Percentiles rank a stretch among this genome's conserved stretches.
Evolutionary conservation across 2,329 filamentous ascomycete species (phyloP).

Genomic region (Verticillium nubilum): DNA sequence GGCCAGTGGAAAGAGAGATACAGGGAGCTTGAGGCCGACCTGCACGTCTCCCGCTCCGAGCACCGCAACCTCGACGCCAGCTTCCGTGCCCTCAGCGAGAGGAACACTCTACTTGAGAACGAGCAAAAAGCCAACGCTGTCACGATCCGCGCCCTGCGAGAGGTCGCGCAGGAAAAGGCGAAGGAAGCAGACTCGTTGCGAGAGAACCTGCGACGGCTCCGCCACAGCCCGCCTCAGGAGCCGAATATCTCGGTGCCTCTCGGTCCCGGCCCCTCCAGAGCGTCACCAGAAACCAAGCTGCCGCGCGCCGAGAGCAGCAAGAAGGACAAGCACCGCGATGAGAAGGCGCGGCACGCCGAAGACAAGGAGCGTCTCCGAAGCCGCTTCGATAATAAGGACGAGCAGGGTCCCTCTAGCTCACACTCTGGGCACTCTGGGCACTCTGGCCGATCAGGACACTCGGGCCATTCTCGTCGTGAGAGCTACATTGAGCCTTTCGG

Average conservation of each 20-base stretch:
- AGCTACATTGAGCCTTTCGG: constrained; percentile 19
- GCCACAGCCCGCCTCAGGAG: constrained; percentile 7
- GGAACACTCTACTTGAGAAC: constrained; percentile 23
- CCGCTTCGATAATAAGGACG: constrained; percentile 25
- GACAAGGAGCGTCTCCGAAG: constrained; percentile 30
- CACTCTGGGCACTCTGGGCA: constrained; percentile 7
- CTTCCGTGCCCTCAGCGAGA: constrained; percentile 11
- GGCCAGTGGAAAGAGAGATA: constrained; percentile 15
- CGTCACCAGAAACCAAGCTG: constrained; percentile 13
- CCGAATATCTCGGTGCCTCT: constrained; percentile 19
- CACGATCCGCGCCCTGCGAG: constrained; percentile 15
- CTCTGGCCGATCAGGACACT: constrained; percentile 2
- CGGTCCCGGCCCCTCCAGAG: constrained; percentile 10
- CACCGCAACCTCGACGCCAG: constrained; percentile 21
- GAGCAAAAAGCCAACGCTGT: constrained; percentile 22
- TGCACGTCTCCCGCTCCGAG: constrained; percentile 5
- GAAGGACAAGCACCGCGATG: constrained; percentile 12
- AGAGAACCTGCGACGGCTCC: constrained; percentile 6
- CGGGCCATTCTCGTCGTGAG: constrained; percentile 17
- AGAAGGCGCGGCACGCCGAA: constrained; percentile 20
- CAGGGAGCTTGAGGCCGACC: constrained; percentile 12
- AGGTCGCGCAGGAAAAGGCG: constrained; percentile 19
- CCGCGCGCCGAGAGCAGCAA: constrained; percentile 18
- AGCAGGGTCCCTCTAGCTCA: constrained; percentile 17
- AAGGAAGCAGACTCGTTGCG: constrained; percentile 13